Evolutionary conservation across 805 yeast genomes (phyloP).

Genomic region (Yarrowia yakushimensis): DNA sequence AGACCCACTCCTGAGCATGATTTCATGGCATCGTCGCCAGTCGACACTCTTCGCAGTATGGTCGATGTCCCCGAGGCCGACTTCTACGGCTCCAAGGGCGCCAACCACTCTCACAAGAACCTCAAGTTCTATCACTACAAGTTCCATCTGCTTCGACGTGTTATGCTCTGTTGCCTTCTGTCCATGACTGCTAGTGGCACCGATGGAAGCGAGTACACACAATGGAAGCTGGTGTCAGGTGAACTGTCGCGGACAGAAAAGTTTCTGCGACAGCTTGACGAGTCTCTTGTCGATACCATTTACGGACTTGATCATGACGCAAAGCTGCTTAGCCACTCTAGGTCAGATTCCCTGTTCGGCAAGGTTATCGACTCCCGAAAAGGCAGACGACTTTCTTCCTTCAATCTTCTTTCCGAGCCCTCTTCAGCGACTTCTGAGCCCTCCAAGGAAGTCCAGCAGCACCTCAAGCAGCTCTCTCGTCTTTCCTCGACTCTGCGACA

Average conservation of each 20-base stretch:
- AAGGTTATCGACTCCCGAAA: constrained; percentile 16
- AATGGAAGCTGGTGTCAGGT: constrained; percentile 11
- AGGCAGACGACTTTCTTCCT: constrained; percentile 12
- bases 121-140: constrained; percentile 39
- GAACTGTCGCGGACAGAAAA: not conserved
- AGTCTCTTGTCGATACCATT: constrained; percentile 19
- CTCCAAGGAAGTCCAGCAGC: constrained; percentile 1
- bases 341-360: constrained; percentile 10
- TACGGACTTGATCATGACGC: constrained; percentile 18
- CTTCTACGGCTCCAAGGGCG: constrained; percentile 32
- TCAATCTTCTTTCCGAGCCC: not conserved
- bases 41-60: constrained; percentile 3
- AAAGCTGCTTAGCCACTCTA: not conserved
- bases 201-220: constrained; percentile 16
- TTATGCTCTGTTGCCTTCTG: constrained; percentile 44
- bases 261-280: constrained; percentile 10
- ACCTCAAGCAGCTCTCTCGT: constrained; percentile 17
- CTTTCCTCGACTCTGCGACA: constrained; percentile 28
- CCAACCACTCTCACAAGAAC: constrained; percentile 32
- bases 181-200: constrained; percentile 35
- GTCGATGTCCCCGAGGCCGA: constrained; percentile 23
- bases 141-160: constrained; percentile 43
- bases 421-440: not conserved
- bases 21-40: not conserved
- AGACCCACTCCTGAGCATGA: not conserved